Conservation (phyloP, 495 filamentous ascomycete species). For the Darksidea phi region DNA sequence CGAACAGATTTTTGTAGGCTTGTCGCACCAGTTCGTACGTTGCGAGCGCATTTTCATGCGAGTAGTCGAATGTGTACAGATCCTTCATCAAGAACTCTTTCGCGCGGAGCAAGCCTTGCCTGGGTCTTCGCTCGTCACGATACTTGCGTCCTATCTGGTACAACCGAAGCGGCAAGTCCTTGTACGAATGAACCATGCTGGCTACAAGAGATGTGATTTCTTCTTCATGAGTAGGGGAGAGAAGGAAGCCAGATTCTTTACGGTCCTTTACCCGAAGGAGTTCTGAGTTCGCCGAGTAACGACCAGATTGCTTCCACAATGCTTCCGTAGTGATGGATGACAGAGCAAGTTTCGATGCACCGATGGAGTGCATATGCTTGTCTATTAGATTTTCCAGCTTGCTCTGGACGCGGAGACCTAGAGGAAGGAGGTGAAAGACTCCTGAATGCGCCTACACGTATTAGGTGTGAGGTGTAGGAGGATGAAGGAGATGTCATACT, state of each 20-base stretch:
- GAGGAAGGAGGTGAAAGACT: slow-evolving; percentile 87
- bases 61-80: slow-evolving; percentile 90
- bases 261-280: slow-evolving; percentile 80
- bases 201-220: slow-evolving; percentile 84
- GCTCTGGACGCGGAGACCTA: slow-evolving; percentile 85
- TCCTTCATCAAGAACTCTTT: slow-evolving; percentile 98
- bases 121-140: slow-evolving; percentile 82
- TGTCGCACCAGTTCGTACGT: slow-evolving; percentile 73
- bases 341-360: slow-evolving; percentile 85
- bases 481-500: not conserved
- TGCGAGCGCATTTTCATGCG: slow-evolving; percentile 59
- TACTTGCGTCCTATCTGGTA: slow-evolving; percentile 96
- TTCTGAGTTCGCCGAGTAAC: slow-evolving; percentile 63
- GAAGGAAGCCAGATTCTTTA: slow-evolving; percentile 68
- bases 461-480: not conserved
- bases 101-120: slow-evolving; percentile 85
- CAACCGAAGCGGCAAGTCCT: slow-evolving; percentile 78
- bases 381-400: slow-evolving; percentile 85
- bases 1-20: slow-evolving; percentile 72
- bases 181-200: slow-evolving; percentile 75
- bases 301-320: slow-evolving; percentile 72
- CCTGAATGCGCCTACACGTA: slow-evolving; percentile 79
- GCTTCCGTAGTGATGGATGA: slow-evolving; percentile 85
- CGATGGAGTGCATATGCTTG: slow-evolving; percentile 77
- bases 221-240: slow-evolving; percentile 95